Base-by-base conservation (phyloP, 2,329 filamentous ascomycete species). In the Plenodomus tracheiphilus region DNA sequence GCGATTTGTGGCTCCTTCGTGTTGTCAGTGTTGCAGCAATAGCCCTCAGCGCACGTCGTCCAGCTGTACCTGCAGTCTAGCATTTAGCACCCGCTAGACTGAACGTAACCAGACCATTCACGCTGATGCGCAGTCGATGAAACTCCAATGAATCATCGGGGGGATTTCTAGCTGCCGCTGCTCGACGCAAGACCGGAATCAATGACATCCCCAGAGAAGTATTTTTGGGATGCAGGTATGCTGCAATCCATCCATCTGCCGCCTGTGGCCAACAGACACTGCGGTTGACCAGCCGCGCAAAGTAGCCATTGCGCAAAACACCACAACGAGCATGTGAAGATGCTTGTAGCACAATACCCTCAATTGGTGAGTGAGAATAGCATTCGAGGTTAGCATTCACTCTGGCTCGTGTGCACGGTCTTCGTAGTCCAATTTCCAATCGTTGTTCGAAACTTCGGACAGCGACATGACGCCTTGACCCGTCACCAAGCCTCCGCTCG, bases 161-260 rank as follows among this genome's bases (percentile, higher is more conserved):
- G 58, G 17, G 56, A 32, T 8, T 32, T 4, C 18, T 60, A 56
- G 64, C 47, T 57, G 52, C 62, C 60, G 59, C 55, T 61, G 62
- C 51, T 48, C 58, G 41, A 53, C 39, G 51, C 54, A 38, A 59
- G 47, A 42, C 53, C 52, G 52, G 53, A 41, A 38, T 44, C 46
- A 38, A 47, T 43, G 38, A 47, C 47, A 38, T 49, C 49, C 45
- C 48, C 36, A 47, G 54, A 32, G 13, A 15, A 37, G 54, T 56
- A 56, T 54, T 53, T 32, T 52, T 51, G 48, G 46, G 51, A 53
- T 43, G 50, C 50, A 53, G 50, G 47, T 53, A 53, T 50, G 42
- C 19, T 47, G 28, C 13, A 4, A 15, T 32, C 28, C 28, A 10
- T 11, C 28, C 45, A 17, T 43, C 49, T 22, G n/a, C 41, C 16